phyloP scores from a whole-genome alignment of 2,329 filamentous ascomycete genomes.

The Talaromyces sp. region DNA sequence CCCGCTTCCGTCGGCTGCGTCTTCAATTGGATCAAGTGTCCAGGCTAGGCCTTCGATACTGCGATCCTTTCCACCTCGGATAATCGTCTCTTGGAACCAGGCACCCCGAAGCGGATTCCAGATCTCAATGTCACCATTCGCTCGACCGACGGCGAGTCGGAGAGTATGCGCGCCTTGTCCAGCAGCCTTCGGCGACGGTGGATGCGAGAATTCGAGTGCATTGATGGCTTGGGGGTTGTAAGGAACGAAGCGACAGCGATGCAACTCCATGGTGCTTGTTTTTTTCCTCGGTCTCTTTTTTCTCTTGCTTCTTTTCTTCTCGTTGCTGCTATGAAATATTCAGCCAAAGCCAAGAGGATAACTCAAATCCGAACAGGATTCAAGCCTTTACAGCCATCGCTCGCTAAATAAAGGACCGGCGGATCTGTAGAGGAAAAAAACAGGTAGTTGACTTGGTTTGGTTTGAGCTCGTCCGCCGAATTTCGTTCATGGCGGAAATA shows the following conservation, averaged over 20 bases:
- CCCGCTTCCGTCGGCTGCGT: constrained; percentile 52
- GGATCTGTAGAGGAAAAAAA: background rate
- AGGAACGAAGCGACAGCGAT: constrained; percentile 92
- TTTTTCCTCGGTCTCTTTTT: background rate
- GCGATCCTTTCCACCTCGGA: constrained; percentile 75
- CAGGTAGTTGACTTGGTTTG: background rate
- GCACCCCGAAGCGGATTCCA: constrained; percentile 81
- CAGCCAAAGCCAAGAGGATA: background rate
- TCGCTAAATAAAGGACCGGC: background rate
- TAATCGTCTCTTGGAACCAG: constrained; percentile 87
- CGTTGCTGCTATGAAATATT: background rate
- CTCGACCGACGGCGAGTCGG: constrained; percentile 80
- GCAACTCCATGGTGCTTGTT: constrained; percentile 70
- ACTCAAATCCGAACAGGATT: background rate
- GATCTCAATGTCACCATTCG: constrained; percentile 94
- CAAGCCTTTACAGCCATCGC: constrained; percentile 10
- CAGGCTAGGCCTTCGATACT: constrained; percentile 88
- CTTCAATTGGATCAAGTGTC: constrained; percentile 78
- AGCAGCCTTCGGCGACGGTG: constrained; percentile 43
- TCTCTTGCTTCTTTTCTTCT: background rate
- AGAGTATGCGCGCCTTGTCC: constrained; percentile 54
- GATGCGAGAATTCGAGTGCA: constrained; percentile 86
- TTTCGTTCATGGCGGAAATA: constrained; percentile 21
- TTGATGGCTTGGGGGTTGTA: constrained; percentile 92
- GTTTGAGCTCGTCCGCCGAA: background rate